Evolutionary conservation across 1,284 basidiomycete species (phyloP).

Genomic region (Microbotryum lychnidis-dioicae): DNA sequence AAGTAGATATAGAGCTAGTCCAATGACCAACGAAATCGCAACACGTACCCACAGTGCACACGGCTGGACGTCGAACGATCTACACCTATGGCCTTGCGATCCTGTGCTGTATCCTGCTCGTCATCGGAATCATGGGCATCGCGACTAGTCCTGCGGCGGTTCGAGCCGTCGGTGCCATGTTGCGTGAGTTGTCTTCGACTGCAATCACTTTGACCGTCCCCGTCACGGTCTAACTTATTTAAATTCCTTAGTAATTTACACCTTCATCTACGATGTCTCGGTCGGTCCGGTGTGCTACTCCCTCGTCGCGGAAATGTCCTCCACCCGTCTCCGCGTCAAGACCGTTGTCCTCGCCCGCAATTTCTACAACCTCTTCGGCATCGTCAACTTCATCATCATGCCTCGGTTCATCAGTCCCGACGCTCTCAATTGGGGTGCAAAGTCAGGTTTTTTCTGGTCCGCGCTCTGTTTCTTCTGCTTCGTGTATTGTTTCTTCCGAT

Average conservation of each 20-base stretch:
- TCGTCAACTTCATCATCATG: no score
- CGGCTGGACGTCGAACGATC: conserved; percentile 43
- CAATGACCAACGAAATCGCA: no score
- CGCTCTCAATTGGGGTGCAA: no score
- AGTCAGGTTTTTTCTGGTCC: conserved; percentile 41
- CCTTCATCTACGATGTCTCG: conserved; percentile 41
- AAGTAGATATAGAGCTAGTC: no score
- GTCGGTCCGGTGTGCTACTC: conserved; percentile 43
- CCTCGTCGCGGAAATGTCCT: conserved; percentile 45
- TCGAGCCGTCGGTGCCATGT: conserved; percentile 43
- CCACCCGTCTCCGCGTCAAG: conserved; percentile 35
- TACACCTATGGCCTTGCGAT: conserved; percentile 45
- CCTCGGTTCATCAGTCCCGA: no score
- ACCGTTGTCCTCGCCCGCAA: no score
- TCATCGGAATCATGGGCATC: conserved; percentile 47
- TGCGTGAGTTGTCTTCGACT: conserved; percentile 23
- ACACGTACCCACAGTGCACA: conserved; percentile 24
- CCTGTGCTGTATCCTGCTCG: conserved; percentile 43
- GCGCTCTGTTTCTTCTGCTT: conserved; percentile 34
- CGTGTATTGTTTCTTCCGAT: conserved; percentile 38
- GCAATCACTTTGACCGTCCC: no score
- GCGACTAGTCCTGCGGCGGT: conserved; percentile 20
- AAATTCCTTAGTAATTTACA: conserved; percentile 38
- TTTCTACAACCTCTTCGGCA: no score
- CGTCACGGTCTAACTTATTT: no score